Evolutionary conservation across 495 filamentous ascomycete species (phyloP), one percentile per base, ranked within the genome.

Genomic region (Penicillium turbatum): DNA sequence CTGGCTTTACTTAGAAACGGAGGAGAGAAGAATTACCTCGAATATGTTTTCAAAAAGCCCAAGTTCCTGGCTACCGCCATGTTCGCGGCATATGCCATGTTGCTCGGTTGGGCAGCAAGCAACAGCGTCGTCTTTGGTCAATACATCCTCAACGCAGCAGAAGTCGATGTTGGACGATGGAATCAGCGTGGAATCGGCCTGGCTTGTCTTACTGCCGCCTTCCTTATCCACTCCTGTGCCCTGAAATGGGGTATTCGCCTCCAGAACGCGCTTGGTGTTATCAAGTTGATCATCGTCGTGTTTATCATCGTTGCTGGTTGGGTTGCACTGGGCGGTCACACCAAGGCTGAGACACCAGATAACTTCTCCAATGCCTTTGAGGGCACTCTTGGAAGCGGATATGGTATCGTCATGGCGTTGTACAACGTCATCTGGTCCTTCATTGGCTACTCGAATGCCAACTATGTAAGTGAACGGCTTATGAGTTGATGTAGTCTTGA

Each of bases 21-120:
- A 21, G 86, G 86, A 19, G 78, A 82, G 45, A 89, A 89, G 66
- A 84, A 86, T 61, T 87, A 88, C 53, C 81, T 87, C 48, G 84
- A 89, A 66, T 81, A 79, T 36, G 78, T 87, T 38, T 86, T 75
- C 67, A 75, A 76, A 35, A 80, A 79, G 48, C 85, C 86, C 12
- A 80, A 78, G 57, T 86, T 85, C 71, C 68, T 88, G 1, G 80
- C 77, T n/a, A 85, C 82, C 0, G 81, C 76, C 54, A 76, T 86
- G 57, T 81, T 82, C 58, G 80, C 81, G 6, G 72, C 81, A 1
- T 82, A 84, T 53, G 78, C 82, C 50, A 71, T 85, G 27, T 53
- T 79, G 21, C 67, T 81, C 6, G 79, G 79, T 10, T 79, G 72
- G 72, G 73, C 72, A 1, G 77, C 82, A 0, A 82, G 79, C 55